Percentiles rank a stretch among this genome's conserved stretches.
phyloP scores from a whole-genome alignment of 2,329 filamentous ascomycete genomes.

The Didymella sp. region DNA sequence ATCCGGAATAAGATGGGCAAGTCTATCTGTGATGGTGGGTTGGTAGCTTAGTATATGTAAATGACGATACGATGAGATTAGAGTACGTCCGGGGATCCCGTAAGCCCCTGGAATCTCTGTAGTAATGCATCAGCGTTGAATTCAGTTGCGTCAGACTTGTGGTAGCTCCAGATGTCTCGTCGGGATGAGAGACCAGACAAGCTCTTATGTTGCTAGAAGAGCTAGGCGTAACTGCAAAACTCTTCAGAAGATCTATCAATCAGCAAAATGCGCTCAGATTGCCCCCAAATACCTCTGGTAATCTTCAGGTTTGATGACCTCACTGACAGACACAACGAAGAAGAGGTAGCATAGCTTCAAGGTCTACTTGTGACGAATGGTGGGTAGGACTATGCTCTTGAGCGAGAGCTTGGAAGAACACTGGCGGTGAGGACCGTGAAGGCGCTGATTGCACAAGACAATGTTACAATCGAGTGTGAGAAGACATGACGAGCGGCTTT shows the following conservation, averaged over 20 bases:
- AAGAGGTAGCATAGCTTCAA: neutral
- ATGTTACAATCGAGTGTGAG: neutral
- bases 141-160: no score
- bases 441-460: neutral
- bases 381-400: neutral
- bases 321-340: neutral
- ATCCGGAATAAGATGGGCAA: neutral
- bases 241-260: no score
- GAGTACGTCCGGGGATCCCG: no score
- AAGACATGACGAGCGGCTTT: neutral
- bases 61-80: no score
- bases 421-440: neutral
- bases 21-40: neutral
- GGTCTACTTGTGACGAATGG: neutral
- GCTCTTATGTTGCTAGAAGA: no score
- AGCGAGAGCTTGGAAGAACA: neutral
- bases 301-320: neutral
- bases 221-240: no score
- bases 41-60: no score
- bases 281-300: neutral
- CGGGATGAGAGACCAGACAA: no score
- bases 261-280: neutral
- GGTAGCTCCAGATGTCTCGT: no score
- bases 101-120: no score
- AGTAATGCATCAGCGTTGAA: no score